These are phyloP conservation scores for Teratosphaeriaceae sp. DNA, from an alignment of 2,329 filamentous ascomycete species.

Conservation along the genomic window DNA sequence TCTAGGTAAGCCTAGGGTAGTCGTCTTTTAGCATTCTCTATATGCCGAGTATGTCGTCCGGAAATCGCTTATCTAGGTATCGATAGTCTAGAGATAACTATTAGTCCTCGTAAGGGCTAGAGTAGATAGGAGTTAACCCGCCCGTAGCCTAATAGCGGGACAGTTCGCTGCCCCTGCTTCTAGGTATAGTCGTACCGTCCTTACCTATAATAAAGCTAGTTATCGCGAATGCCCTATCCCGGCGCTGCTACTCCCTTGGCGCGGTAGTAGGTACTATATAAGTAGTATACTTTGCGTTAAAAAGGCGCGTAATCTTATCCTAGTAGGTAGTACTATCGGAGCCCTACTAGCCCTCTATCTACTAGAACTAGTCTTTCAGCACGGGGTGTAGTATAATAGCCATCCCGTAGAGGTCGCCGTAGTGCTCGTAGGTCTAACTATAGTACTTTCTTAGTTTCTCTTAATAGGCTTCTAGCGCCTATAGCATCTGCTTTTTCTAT, in stretches of 20 bases:
- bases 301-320: no score
- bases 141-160: no score
- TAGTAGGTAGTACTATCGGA: not conserved
- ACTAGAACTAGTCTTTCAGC: not conserved
- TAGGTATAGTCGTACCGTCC: no score
- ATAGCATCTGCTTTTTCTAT: not conserved
- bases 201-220: no score
- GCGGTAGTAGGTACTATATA: no score
- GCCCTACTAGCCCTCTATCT: not conserved
- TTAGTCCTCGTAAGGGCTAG: not conserved
- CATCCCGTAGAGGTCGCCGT: not conserved
- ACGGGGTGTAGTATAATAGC: not conserved
- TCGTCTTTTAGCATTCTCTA: not conserved
- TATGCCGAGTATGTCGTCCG: not conserved
- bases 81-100: not conserved
- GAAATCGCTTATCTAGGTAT: not conserved
- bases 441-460: not conserved
- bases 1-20: not conserved
- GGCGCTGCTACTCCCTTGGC: no score
- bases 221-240: no score
- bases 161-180: no score
- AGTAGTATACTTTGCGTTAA: no score
- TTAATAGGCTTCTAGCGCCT: not conserved
- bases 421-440: not conserved
- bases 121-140: not conserved